These are phyloP conservation scores for Excoecaria cochinchinensis DNA, from an alignment of 345 rosid genomes.

Conservation along the genomic window DNA sequence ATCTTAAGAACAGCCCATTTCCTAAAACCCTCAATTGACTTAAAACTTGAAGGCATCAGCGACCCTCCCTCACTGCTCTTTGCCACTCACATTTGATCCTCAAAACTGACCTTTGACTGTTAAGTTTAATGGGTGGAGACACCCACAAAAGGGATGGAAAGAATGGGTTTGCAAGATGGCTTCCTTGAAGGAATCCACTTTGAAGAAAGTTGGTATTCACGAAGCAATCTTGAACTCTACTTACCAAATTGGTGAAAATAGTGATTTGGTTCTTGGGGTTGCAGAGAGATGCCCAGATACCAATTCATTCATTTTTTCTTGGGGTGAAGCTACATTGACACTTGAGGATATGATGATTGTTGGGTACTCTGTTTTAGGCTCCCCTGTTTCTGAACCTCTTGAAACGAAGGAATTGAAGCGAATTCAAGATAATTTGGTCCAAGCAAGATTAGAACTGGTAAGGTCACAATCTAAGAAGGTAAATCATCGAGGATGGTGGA, in stretches of 20 bases:
- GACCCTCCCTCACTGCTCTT: conserved; percentile 18
- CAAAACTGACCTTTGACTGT: conserved; percentile 24
- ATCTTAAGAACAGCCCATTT: conserved; percentile 25
- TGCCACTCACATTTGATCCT: conserved; percentile 14
- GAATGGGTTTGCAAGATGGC: conserved; percentile 48
- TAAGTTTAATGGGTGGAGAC: conserved; percentile 29
- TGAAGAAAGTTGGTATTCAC: conserved; percentile 46
- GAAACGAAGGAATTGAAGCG: conserved; percentile 2
- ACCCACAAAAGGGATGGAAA: conserved; percentile 24
- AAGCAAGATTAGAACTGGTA: conserved; percentile 21
- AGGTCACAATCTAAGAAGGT: conserved; percentile 21
- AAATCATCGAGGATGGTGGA: conserved; percentile 34
- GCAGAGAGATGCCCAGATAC: conserved; percentile 49
- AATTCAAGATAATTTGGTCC: conserved; percentile 25
- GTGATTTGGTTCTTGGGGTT: conserved; percentile 36
- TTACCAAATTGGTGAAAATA: conserved; percentile 25
- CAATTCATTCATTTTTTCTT: conserved; percentile 42
- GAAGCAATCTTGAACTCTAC: conserved; percentile 50
- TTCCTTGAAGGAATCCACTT: conserved; percentile 24
- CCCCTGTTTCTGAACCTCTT: conserved; percentile 28
- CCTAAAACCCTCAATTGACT: conserved; percentile 19
- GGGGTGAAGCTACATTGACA: conserved; percentile 62
- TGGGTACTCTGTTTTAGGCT: conserved; percentile 46
- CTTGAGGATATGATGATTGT: conserved; percentile 45
- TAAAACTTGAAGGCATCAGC: conserved; percentile 19